phyloP scores from a whole-genome alignment of 306 rosid genomes.

The Trifolium subterraneum region DNA sequence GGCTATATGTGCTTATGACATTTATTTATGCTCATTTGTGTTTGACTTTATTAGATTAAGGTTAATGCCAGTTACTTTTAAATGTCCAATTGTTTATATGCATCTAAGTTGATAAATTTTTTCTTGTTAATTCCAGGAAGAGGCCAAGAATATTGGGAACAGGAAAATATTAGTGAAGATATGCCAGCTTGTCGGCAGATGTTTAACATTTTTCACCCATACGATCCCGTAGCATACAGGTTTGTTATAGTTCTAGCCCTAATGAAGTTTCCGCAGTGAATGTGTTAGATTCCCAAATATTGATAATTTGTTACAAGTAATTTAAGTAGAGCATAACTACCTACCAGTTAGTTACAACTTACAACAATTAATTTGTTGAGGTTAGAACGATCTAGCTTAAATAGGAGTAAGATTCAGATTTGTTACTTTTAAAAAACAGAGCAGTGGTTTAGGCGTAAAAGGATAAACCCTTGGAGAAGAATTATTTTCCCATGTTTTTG shows the following conservation, averaged over 20 bases:
- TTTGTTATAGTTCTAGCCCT: constrained; percentile 43
- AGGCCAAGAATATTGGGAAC: constrained; percentile 91
- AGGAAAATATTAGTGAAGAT: constrained; percentile 82
- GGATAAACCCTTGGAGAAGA: not conserved
- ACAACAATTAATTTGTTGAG: not conserved
- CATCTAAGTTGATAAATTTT: constrained; percentile 14
- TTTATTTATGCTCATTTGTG: no score
- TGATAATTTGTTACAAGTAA: not conserved
- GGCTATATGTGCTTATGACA: no score
- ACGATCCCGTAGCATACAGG: constrained; percentile 99
- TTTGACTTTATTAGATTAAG: no score
- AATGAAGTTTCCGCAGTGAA: constrained; percentile 14
- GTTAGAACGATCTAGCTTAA: constrained; percentile 4
- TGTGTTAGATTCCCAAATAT: not conserved
- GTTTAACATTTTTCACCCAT: constrained; percentile 98
- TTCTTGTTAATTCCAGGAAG: constrained; percentile 61
- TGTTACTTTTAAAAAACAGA: not conserved
- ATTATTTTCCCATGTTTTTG: not conserved
- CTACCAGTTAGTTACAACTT: constrained; percentile 3
- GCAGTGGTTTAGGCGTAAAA: constrained; percentile 8
- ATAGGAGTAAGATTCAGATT: constrained; percentile 1
- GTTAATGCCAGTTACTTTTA: constrained; percentile 15
- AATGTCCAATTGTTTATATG: constrained; percentile 19
- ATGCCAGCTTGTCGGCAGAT: constrained; percentile 94
- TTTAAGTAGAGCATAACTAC: constrained; percentile 14